Conservation (phyloP, 495 filamentous ascomycete species). For the Penicillium soppii region DNA sequence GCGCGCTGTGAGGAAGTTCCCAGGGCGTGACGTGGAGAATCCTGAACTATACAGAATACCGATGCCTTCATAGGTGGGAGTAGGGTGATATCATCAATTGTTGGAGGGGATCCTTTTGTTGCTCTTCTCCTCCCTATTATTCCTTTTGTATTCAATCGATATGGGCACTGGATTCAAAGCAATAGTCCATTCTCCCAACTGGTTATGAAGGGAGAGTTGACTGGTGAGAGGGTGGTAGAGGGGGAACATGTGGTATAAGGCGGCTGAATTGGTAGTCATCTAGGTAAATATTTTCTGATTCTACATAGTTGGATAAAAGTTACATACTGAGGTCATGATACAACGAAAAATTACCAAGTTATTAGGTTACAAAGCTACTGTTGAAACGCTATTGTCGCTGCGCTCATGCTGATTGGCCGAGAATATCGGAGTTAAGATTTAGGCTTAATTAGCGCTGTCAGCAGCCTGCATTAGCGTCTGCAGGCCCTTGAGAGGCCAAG, state of each 20-base stretch:
- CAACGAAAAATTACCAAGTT: no score
- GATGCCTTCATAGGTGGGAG: no score
- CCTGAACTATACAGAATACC: no score
- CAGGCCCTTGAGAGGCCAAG: no score
- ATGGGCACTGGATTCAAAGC: constrained; percentile 24
- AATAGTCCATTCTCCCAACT: constrained; percentile 13
- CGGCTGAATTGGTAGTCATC: no score
- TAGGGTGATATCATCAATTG: no score
- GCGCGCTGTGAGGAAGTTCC: not conserved
- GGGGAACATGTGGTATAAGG: not conserved
- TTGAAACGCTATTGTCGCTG: no score
- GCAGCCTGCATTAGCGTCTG: constrained; percentile 9
- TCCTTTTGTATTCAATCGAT: constrained; percentile 33
- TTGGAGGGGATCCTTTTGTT: constrained; percentile 30
- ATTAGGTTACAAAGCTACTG: no score
- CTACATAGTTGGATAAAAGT: no score
- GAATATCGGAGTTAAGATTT: not conserved
- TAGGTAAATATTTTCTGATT: no score
- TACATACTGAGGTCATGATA: no score
- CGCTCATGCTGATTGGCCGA: not conserved
- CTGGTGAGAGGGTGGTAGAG: not conserved
- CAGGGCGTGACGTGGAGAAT: not conserved
- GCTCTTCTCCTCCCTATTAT: constrained; percentile 30
- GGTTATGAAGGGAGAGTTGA: not conserved
- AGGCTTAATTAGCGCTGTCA: constrained; percentile 9